Percentiles rank a stretch among this genome's conserved stretches.
phyloP scores from a whole-genome alignment of 2,329 filamentous ascomycete genomes.

The Dothideomycetidae sp. region DNA sequence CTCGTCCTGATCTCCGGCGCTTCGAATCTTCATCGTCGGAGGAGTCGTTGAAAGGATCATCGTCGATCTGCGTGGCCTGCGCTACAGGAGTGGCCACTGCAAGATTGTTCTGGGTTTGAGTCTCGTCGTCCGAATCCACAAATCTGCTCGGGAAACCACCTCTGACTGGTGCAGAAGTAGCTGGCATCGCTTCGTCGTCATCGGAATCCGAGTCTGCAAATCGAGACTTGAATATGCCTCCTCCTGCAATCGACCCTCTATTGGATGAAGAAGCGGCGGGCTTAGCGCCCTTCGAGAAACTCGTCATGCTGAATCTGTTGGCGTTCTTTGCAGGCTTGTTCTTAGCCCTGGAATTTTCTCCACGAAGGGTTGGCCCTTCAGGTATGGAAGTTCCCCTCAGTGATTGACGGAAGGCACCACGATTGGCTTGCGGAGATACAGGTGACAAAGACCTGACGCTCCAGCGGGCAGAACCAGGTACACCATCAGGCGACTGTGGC shows the following conservation, averaged over 20 bases:
- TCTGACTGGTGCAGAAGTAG: conserved; percentile 14
- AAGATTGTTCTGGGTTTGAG: conserved; percentile 26
- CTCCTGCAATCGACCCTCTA: conserved; percentile 8
- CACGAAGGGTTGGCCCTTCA: conserved; percentile 14
- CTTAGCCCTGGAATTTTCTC: conserved; percentile 12
- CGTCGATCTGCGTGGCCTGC: conserved; percentile 40
- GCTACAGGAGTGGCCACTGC: conserved; percentile 37
- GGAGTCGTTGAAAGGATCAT: conserved; percentile 39
- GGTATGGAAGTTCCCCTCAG: conserved; percentile 18
- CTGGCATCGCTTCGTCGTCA: conserved; percentile 20
- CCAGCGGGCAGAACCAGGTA: conserved; percentile 38
- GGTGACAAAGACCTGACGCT: conserved; percentile 60
- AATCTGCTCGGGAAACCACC: conserved; percentile 32
- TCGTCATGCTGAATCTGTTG: conserved; percentile 12
- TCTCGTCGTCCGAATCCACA: conserved; percentile 35
- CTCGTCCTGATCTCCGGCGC: conserved; percentile 12
- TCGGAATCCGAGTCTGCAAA: conserved; percentile 59
- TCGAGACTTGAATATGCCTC: conserved; percentile 36
- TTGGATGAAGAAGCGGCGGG: conserved; percentile 4
- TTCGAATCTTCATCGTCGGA: conserved; percentile 22
- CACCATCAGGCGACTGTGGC: conserved; percentile 16
- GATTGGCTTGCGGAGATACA: conserved; percentile 27
- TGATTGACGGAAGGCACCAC: conserved; percentile 16
- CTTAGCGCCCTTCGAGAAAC: conserved; percentile 10
- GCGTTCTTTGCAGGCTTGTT: conserved; percentile 8